Base-by-base conservation (phyloP, 352 stramenopile species). In the Phytophthora hybrid region DNA sequence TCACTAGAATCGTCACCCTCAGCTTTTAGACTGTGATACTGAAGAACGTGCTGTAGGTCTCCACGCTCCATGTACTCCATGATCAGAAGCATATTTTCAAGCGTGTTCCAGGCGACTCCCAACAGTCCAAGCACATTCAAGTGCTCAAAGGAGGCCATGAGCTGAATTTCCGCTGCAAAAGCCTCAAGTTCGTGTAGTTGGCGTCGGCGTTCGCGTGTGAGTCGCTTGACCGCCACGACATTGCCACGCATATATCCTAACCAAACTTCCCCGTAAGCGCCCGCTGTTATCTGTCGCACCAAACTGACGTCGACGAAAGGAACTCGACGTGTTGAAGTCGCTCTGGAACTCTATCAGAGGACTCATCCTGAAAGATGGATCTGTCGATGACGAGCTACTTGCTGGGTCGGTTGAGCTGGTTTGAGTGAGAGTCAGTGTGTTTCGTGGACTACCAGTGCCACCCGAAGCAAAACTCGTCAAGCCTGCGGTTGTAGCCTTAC, bases 211-310 rank as follows among this genome's bases (percentile, higher is more conserved):
- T 73, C 62, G 31, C 39, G 73, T 16, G 84, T 54, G 8, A 90
- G 74, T 7, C 75, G 72, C 63, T 90, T 88, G 10, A 90, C 70
- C 16, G 83, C 83, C 6, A 89, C 77, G 32, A 79, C 63, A 2
- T 81, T 56, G 23, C 79, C 79, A 2, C 73, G 66, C 63, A 81
- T 72, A 18, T 71, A 59, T 0, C 79, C 81, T 18, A 83, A 11
- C 79, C 81, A 91, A 11, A 91, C 73, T 59, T 91, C 81, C 18
- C 83, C 79, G 18, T 81, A 91, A 2, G 79, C 83, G 9, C 83
- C 83, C 16, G 79, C 72, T 2, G 80, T 80, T 13, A 91, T 67
- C 47, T 74, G 71, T 3, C 73, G 71, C 4, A 73, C 66, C 11
- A 85, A 53, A 53, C 69, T 81, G 1, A 88, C 51, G 11, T 88